Base-by-base conservation (phyloP, 2,329 filamentous ascomycete genomes). In the Colletotrichum zoysiae region DNA sequence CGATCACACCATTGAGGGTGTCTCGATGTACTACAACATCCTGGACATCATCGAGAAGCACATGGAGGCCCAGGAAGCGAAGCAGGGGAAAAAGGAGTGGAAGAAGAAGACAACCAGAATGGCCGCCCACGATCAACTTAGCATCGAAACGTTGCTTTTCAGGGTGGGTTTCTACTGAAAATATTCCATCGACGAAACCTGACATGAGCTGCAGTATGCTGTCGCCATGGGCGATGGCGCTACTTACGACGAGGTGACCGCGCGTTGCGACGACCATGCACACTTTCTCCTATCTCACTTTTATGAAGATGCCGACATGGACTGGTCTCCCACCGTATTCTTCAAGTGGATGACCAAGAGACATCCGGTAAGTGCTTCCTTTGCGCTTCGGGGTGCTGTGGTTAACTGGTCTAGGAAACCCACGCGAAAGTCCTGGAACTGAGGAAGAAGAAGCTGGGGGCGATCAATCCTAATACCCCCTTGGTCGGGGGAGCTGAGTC, bases 21-120 rank as follows among this genome's bases (percentile, higher is more conserved):
- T 92, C 16, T 84, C 85, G 11, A 81, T 93, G 26, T 88, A 93
- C 75, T 93, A 92, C 78, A 86, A 85, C 65, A 78, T 93, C 3
- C 82, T 89, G 51, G 88, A 90, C 65, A 84, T 88, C 12, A 91
- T 92, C 76, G 82, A 84, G 58, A 76, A 78, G 12, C 53, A 74
- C 64, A 78, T 75, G 2, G 53, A 42, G 51, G 14, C 76, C 78
- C 42, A 81, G 80, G 65, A 80, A 77, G 48, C 74, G 77, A 14
- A 78, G 74, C 6, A 78, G 77, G 35, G 73, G 78, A 76, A 77
- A 65, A 74, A 80, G 66, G 79, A 82, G 78, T 66, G 64, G 3
- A 81, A 78, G 50, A 78, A 77, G 20, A 74, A 77, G 44, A 40
- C 38, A 35, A 63, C n/a, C 23, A 68, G 53, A 38, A 8, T 53